A percentile compares a stretch with the other conserved stretches of the same genome.
Conservation (phyloP, 192 early-diverging fungal genomes). For the Allomyces macrogynus region DNA sequence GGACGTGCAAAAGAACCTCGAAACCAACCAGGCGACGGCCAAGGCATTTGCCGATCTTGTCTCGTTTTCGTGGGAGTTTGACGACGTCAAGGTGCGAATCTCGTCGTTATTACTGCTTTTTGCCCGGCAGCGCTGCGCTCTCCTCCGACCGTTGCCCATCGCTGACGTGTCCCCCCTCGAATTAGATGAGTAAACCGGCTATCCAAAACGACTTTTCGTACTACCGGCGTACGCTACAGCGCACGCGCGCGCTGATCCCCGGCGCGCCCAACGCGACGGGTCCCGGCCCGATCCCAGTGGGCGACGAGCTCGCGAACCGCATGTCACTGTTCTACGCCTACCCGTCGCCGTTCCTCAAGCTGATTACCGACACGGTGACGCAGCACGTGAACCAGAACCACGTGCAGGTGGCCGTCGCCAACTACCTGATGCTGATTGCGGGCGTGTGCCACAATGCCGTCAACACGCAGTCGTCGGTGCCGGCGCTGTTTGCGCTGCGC, state of each 20-base stretch:
- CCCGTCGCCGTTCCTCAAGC: constrained; percentile 78
- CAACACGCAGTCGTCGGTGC: constrained; percentile 30
- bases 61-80: constrained; percentile 76
- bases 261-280: constrained; percentile 11
- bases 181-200: constrained; percentile 51
- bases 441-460: constrained; percentile 62
- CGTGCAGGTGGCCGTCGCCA: constrained; percentile 29
- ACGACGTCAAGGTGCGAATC: constrained; percentile 60
- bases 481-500: constrained; percentile 52
- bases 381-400: constrained; percentile 35
- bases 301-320: constrained; percentile 72
- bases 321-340: constrained; percentile 97
- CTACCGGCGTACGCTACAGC: constrained; percentile 71
- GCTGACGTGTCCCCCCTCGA: constrained; percentile 11
- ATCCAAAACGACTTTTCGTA: constrained; percentile 98
- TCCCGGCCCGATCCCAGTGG: constrained; percentile 37
- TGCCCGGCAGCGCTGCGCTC: neutral
- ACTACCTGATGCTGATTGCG: constrained; percentile 53
- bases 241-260: constrained; percentile 19
- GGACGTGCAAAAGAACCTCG: constrained; percentile 27
- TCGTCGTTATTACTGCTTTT: neutral
- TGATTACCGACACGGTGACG: constrained; percentile 60
- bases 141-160: constrained; percentile 8
- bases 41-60: constrained; percentile 64
- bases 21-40: constrained; percentile 55